phyloP scores from a whole-genome alignment of 345 rosid genomes.

The Trapa bicornis region DNA sequence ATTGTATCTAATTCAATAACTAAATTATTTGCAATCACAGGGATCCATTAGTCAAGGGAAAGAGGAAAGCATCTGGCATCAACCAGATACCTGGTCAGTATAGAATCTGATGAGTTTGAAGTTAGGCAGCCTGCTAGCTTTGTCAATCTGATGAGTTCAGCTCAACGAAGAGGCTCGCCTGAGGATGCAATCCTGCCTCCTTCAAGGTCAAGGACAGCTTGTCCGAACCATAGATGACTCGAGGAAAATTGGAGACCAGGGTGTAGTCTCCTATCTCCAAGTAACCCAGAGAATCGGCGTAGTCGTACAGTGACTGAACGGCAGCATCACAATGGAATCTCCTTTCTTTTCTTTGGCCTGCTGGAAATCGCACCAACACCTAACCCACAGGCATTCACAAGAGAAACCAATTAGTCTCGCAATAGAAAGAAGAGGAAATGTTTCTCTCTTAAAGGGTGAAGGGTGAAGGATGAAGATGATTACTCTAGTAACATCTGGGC shows the following conservation, averaged over 20 bases:
- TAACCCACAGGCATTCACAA: slow-evolving; percentile 11
- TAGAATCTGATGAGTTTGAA: not conserved
- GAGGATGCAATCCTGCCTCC: slow-evolving; percentile 95
- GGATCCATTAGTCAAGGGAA: not conserved
- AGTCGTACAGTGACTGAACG: slow-evolving; percentile 62
- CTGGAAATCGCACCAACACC: slow-evolving; percentile 87
- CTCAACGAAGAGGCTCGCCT: slow-evolving; percentile 97
- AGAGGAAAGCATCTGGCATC: not conserved
- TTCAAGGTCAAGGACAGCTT: slow-evolving; percentile 48
- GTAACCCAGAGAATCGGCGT: slow-evolving; percentile 83
- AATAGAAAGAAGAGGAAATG: not conserved
- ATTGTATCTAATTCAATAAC: not conserved
- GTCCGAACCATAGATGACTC: slow-evolving; percentile 58
- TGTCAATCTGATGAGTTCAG: slow-evolving; percentile 29
- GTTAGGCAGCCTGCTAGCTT: not conserved
- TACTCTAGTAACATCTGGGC: slow-evolving; percentile 78
- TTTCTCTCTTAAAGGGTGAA: not conserved
- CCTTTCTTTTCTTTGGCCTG: slow-evolving; percentile 91
- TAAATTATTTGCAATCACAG: not conserved
- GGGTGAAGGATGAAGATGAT: slow-evolving; percentile 1
- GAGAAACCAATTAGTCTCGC: not conserved
- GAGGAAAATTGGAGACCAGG: slow-evolving; percentile 83
- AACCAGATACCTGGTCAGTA: not conserved
- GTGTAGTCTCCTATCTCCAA: slow-evolving; percentile 60
- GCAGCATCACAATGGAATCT: slow-evolving; percentile 52